Base-by-base conservation (phyloP, 1,284 basidiomycete species). In the Somion occarium region DNA sequence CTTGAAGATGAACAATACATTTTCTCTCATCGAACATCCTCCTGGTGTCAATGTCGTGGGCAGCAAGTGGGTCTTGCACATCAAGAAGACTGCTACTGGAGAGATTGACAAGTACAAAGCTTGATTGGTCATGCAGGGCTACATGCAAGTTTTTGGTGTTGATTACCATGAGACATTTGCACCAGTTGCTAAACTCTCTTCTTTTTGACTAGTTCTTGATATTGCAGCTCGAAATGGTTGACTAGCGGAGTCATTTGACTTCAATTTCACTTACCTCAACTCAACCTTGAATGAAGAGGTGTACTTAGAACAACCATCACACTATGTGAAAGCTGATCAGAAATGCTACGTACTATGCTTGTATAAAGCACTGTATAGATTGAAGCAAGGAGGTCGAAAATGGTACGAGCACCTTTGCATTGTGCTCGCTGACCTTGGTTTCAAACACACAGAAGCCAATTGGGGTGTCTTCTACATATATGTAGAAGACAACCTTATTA, bases 261-360 rank as follows among this genome's bases (percentile, higher is more conserved):
- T 34, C 15, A 69, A 79, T 53, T 62, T 78, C 0, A 72, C 71
- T 0, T 78, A 69, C 50, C 61, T 74, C 0, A 73, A 74, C 57
- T 62, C 62, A 0, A 52, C 62, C 42, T 64, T 74, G 25, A 42
- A 50, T 1, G 61, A 69, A 24, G 39, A 42, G 1, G 46, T 60
- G 44, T 60, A 61, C 50, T 65, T 75, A 59, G 55, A 68, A n/a
- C 71, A 73, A 49, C 72, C 69, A 0, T 15, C 42, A 57, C 5
- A 68, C 65, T 5, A 52, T 60, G 63, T 51, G 50, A 55, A 34
- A 49, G 52, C 1, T 34, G 41, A 3, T 59, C 59, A 46, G 20
- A 47, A 22, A 52, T 15, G 3, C 42, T 58, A 13, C 9, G 49
- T 51, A 3, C 18, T 30, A n/a, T 18, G 22, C 5, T 47, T 66